Base-by-base conservation (phyloP, 2,329 filamentous ascomycete genomes). In the Alternaria tenuissima region DNA sequence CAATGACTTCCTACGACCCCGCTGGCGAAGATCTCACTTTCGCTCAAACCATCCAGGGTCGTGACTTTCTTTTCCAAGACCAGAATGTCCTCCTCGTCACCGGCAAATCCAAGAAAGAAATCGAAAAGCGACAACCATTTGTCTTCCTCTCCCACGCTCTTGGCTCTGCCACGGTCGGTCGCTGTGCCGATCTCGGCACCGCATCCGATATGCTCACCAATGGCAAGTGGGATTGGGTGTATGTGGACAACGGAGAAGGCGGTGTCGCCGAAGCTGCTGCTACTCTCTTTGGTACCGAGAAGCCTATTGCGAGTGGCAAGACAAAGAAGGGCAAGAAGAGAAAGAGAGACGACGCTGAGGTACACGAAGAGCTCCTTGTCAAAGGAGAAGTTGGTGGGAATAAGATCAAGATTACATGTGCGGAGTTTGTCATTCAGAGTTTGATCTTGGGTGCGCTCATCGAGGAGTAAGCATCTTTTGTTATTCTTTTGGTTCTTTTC, bases 391-490 rank as follows among this genome's bases (percentile, higher is more conserved):
- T 80, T 16, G 72, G 80, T 43, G 81, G 83, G 12, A 82, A 84
- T 68, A 85, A 79, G 61, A 82, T 93, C 38, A 86, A 85, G 63
- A 85, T 95, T 44, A 86, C 96, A 53, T 90, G 89, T 57, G 90
- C 96, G 76, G 94, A 98, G 79, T 88, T 94, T 74, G 88, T 98
- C 22, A 89, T 96, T 56, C 94, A 99, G 82, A 97, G 93, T 77
- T 81, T 98, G 60, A 97, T 99, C 64, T 77, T 97, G 52, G 94
- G 94, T 1, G 87, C 88, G 62, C 80, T 97, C 67, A 86, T 93
- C 53, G 89, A 92, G 63, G 86, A 87, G 51, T 74, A n/a, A 56
- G 32, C 43, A 41, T 28, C 7, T 36, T 38, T 49, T 18, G 16
- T 24, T 34, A 22, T 32, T 30, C 16, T 18, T 7, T 32, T 42